Evolutionary conservation across 164 flowering plant genomes (phyloP).

Genomic region (Kalanchoe fedtschenkoi): DNA sequence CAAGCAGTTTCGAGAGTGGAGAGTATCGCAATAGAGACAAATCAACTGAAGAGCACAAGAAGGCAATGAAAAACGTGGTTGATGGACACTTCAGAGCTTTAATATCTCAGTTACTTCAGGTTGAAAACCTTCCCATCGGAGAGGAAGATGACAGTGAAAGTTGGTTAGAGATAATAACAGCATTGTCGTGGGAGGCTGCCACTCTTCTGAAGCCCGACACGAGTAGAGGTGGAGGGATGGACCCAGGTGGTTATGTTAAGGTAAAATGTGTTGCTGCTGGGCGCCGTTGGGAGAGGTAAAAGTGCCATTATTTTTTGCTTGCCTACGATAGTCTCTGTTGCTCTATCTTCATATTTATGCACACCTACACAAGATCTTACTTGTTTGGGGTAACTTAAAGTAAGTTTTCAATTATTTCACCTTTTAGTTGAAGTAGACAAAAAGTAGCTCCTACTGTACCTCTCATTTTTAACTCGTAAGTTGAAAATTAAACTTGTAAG

Average conservation of each 20-base stretch:
- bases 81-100: conserved; percentile 97
- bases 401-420: no score
- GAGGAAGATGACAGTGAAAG: conserved; percentile 52
- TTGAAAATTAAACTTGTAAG: no score
- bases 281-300: conserved; percentile 72
- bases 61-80: conserved; percentile 79
- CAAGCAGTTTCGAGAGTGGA: conserved; percentile 80
- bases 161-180: conserved; percentile 91
- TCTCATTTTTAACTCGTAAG: no score
- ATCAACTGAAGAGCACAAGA: conserved; percentile 76
- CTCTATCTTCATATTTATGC: not conserved
- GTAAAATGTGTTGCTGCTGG: conserved; percentile 94
- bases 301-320: not conserved
- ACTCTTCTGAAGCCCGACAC: conserved; percentile 86
- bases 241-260: conserved; percentile 97
- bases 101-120: conserved; percentile 85
- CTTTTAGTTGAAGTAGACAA: no score
- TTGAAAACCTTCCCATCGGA: conserved; percentile 60
- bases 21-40: conserved; percentile 56
- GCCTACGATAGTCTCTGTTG: not conserved
- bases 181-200: conserved; percentile 96
- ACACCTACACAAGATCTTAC: no score
- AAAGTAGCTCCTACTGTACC: no score
- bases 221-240: conserved; percentile 96
- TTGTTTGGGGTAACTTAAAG: no score